Base-by-base conservation (phyloP, 1,284 basidiomycete genomes). In the Albatrellus sp. region DNA sequence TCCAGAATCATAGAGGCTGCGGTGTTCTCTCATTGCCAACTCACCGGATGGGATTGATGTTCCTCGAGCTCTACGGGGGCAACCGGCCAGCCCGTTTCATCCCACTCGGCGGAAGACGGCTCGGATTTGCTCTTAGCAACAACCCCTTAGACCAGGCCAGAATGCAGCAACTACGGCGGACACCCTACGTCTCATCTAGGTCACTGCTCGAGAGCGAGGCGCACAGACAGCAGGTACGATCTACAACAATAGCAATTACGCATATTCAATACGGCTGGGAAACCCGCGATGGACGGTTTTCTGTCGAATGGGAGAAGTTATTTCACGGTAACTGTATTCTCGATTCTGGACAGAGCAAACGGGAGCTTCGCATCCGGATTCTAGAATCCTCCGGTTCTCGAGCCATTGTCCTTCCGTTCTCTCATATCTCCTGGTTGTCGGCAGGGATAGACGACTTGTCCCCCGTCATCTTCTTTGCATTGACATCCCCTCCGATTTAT, bases 1-100 rank as follows among this genome's bases (percentile, higher is more conserved):
- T 48, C 50, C 51, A 54, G 20, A 49, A 55, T 6, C 67, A 70
- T 45, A 51, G 55, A 28, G 69, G 70, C 7, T 59, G 49, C 37
- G 77, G 73, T 9, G 52, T 58, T 13, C 54, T 80, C 29, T 77
- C 76, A 1, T 55, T 81, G 3, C 73, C 75, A 1, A 58, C 55
- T 16, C 43, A 43, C 8, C 52, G 58, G 4, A 52, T 72, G 29
- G 75, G 65, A 0, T 32, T 48, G 0, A 53, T 50, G n/a, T 76
- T 80, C 46, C 57, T 80, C 8, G 31, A 42, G n/a, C 55, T 70
- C 10, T 74, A 69, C 53, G 68, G 69, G 17, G 24, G 37, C 35
- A 19, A n/a, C 4, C 55, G 51, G 0, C 43, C 44, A 5, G 31
- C n/a, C 4, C 52, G 58, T 10, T 40, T 32, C 2, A 46, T 71